Percentiles rank a stretch among this genome's conserved stretches.
Evolutionary conservation across 371 early-diverging fungal species (phyloP).

Genomic region (Syncephalastrum monosporum): DNA sequence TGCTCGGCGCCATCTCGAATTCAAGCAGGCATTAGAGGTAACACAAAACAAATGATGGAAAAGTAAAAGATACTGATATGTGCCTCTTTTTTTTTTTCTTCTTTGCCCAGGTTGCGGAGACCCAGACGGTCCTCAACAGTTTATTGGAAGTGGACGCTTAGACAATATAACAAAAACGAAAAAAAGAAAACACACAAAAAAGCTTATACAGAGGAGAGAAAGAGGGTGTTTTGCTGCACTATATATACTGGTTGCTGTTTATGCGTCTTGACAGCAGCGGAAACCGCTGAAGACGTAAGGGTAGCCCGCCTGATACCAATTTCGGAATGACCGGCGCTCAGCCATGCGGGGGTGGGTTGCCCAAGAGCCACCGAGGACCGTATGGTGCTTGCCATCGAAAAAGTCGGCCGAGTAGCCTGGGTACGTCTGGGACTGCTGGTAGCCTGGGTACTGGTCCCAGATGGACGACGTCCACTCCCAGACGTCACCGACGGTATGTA

Average conservation of each 20-base stretch:
- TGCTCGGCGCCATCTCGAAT: conserved; percentile 79
- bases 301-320: conserved; percentile 90
- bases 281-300: conserved; percentile 80
- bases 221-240: neutral
- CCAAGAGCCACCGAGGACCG: conserved; percentile 84
- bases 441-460: conserved; percentile 60
- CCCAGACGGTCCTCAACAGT: conserved; percentile 20
- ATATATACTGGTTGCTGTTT: neutral
- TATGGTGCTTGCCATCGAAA: conserved; percentile 84
- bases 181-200: conserved; percentile 8
- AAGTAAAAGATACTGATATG: neutral
- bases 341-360: conserved; percentile 83
- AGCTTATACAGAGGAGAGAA: conserved; percentile 1
- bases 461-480: conserved; percentile 87
- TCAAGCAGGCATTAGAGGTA: conserved; percentile 81
- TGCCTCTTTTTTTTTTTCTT: conserved; percentile 1
- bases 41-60: neutral
- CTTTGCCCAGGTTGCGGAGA: conserved; percentile 19
- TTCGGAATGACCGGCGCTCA: conserved; percentile 70
- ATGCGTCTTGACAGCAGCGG: conserved; percentile 38
- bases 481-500: conserved; percentile 61
- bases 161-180: neutral
- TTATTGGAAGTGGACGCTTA: conserved; percentile 20
- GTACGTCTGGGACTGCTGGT: conserved; percentile 64
- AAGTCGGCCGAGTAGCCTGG: conserved; percentile 91